phyloP scores from a whole-genome alignment of 441 rosid species.

The Jatropha podagrica region DNA sequence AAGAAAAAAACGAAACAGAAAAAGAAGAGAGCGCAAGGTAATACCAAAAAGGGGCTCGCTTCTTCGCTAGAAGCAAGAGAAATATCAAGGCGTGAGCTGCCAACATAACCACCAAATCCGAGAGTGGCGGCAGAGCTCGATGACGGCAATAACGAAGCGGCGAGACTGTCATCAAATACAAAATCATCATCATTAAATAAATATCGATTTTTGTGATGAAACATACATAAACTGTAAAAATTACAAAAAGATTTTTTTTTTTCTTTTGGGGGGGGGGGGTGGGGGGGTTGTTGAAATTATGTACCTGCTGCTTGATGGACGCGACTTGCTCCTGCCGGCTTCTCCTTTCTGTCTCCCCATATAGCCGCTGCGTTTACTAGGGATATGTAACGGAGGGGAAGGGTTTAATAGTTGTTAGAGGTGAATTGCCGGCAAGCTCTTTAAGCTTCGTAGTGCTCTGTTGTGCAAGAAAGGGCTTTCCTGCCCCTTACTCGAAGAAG shows the following conservation, averaged over 20 bases:
- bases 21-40: conserved; percentile 1
- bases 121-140: conserved; percentile 60
- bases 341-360: conserved; percentile 96
- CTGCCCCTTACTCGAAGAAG: too few species aligned
- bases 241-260: not conserved
- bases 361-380: too few species aligned
- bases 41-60: conserved; percentile 49
- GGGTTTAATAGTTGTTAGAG: too few species aligned
- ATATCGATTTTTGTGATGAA: not conserved
- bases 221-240: not conserved
- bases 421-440: too few species aligned
- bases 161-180: conserved; percentile 49
- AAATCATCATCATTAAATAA: not conserved
- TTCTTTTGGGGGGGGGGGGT: too few species aligned
- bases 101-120: conserved; percentile 96
- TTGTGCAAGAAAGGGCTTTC: too few species aligned
- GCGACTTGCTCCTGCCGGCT: conserved; percentile 73
- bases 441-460: too few species aligned
- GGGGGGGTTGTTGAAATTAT: not conserved
- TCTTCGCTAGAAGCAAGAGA: conserved; percentile 50
- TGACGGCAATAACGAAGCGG: conserved; percentile 78
- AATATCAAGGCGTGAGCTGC: conserved; percentile 75
- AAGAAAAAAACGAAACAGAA: not conserved
- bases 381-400: too few species aligned
- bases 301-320: conserved; percentile 98